These are phyloP conservation scores for Glomus cerebriforme DNA, from an alignment of 192 early-diverging fungal genomes.

Conservation along the genomic window DNA sequence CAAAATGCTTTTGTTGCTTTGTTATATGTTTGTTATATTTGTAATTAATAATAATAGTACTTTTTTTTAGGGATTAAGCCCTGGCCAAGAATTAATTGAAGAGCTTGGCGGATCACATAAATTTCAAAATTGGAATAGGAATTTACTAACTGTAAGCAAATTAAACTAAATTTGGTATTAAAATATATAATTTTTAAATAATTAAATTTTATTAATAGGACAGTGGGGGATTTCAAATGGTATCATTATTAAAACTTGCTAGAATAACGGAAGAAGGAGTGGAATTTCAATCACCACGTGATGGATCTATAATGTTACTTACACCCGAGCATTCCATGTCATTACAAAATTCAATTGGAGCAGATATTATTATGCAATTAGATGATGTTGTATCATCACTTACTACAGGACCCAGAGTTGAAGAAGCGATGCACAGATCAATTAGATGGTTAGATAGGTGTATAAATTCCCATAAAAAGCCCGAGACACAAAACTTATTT, in stretches of 20 bases:
- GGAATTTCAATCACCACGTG: conserved; percentile 83
- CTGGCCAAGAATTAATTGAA: conserved; percentile 76
- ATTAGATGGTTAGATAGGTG: conserved; percentile 88
- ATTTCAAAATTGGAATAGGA: conserved; percentile 82
- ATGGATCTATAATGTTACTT: conserved; percentile 76
- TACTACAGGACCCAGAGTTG: conserved; percentile 77
- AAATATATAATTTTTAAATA: neutral
- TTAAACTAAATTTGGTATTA: neutral
- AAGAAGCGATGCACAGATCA: conserved; percentile 89
- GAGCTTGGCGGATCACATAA: conserved; percentile 73
- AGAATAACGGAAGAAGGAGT: conserved; percentile 86
- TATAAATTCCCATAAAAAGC: conserved; percentile 71
- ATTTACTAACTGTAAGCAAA: conserved; percentile 63
- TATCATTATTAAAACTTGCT: conserved; percentile 81
- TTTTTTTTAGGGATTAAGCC: conserved; percentile 55
- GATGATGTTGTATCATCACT: conserved; percentile 88
- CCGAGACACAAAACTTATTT: conserved; percentile 79
- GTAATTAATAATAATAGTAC: neutral
- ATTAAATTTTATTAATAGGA: conserved; percentile 42
- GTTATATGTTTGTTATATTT: neutral
- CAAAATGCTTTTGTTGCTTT: neutral
- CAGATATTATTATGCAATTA: conserved; percentile 91
- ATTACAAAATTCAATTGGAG: conserved; percentile 84
- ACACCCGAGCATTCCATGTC: conserved; percentile 87
- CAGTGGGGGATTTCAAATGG: conserved; percentile 89